Evolutionary conservation across 768 basidiomycete species (phyloP).

Genomic region (Rhodocollybia butyracea): DNA sequence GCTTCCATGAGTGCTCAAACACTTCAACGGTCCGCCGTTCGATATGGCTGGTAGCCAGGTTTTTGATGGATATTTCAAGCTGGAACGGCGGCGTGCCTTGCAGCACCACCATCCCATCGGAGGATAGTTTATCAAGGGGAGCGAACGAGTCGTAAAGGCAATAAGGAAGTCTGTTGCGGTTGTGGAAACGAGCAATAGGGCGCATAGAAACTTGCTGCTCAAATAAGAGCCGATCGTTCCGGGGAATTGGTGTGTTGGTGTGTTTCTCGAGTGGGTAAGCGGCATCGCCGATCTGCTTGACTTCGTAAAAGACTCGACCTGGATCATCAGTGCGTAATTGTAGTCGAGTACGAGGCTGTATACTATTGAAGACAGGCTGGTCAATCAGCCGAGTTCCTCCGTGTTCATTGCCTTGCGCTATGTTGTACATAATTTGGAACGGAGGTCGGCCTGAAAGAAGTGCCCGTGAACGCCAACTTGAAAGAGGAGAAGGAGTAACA

Average conservation of each 20-base stretch:
- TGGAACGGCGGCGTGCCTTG: conserved; percentile 87
- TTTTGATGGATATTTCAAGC: conserved; percentile 70
- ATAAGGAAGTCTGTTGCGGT: conserved; percentile 60
- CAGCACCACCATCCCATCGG: conserved; percentile 64
- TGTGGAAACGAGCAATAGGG: conserved; percentile 79
- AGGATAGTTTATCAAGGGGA: conserved; percentile 45
- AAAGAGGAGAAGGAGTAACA: conserved; percentile 11
- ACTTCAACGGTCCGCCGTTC: conserved; percentile 54
- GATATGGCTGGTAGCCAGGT: conserved; percentile 67
- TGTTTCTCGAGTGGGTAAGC: conserved; percentile 78
- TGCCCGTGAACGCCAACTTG: background rate
- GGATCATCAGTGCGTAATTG: conserved; percentile 75
- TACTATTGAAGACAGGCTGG: conserved; percentile 81
- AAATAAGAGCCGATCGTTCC: conserved; percentile 66
- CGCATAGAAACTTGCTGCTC: conserved; percentile 83
- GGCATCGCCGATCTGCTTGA: conserved; percentile 83
- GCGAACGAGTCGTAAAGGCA: conserved; percentile 71
- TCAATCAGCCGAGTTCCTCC: conserved; percentile 71
- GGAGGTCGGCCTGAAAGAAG: conserved; percentile 72
- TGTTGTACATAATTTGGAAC: conserved; percentile 90
- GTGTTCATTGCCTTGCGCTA: conserved; percentile 63
- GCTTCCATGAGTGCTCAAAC: conserved; percentile 57
- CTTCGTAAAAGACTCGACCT: conserved; percentile 85
- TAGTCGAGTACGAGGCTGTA: conserved; percentile 75
- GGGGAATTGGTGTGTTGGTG: conserved; percentile 60